Percentiles rank a stretch among this genome's conserved stretches.
Evolutionary conservation across 345 rosid species (phyloP).

Genomic region (Microthlaspi erraticum): DNA sequence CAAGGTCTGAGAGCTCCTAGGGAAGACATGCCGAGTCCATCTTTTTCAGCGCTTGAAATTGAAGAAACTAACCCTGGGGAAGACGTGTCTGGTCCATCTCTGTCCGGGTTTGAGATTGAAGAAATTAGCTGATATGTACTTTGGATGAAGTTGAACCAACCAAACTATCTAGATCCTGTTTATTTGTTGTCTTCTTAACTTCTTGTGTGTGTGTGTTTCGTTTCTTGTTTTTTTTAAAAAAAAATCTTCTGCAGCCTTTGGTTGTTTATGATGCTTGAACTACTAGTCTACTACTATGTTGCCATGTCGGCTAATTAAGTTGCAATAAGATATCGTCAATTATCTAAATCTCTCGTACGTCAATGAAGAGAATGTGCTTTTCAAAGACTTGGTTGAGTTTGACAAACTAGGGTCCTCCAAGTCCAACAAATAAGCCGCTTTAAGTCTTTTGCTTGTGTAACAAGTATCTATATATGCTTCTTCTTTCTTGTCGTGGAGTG

Average conservation of each 20-base stretch:
- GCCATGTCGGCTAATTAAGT: too few relatives aligned
- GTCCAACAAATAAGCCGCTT: too few relatives aligned
- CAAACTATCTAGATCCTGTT: not conserved
- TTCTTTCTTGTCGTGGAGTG: too few relatives aligned
- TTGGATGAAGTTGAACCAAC: not conserved
- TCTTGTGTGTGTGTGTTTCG: not conserved
- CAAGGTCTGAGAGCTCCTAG: conserved; percentile 24
- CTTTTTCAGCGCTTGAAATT: not conserved
- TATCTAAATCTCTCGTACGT: too few relatives aligned
- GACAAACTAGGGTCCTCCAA: too few relatives aligned
- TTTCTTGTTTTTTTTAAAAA: not conserved
- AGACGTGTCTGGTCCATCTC: not conserved
- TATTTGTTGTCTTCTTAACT: not conserved
- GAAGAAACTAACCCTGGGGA: not conserved
- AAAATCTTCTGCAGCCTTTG: not conserved
- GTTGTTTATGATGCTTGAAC: too few relatives aligned
- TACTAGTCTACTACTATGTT: too few relatives aligned
- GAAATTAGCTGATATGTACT: not conserved
- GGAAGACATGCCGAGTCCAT: not conserved
- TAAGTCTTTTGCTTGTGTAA: too few relatives aligned
- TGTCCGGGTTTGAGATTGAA: not conserved
- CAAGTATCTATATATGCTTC: too few relatives aligned
- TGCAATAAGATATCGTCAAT: too few relatives aligned
- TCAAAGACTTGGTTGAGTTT: too few relatives aligned
- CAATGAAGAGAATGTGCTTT: too few relatives aligned